Evolutionary conservation across 2,329 filamentous ascomycete species (phyloP).

Genomic region (Fusarium sp.): DNA sequence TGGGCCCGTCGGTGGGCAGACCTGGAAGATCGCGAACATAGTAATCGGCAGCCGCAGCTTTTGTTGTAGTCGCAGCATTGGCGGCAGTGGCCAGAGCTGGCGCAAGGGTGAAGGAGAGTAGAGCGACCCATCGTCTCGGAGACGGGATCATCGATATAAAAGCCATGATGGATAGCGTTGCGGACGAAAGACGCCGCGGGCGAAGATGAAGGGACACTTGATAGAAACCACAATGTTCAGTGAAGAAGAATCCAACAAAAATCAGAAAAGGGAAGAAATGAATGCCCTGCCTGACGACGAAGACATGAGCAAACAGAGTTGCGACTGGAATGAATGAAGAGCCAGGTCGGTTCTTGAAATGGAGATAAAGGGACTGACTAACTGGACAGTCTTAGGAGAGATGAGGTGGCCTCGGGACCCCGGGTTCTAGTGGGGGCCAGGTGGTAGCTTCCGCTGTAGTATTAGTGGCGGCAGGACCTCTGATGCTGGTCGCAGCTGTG

Average conservation of each 20-base stretch:
- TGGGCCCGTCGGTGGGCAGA: conserved; percentile 74
- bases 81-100: conserved; percentile 50
- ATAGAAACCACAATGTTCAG: conserved; percentile 2
- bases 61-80: conserved; percentile 39
- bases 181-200: conserved; percentile 34
- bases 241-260: conserved; percentile 6
- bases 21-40: conserved; percentile 89
- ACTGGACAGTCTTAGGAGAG: conserved; percentile 17
- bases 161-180: conserved; percentile 41
- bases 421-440: conserved; percentile 26
- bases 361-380: conserved; percentile 6
- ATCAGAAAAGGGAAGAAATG: conserved; percentile 9
- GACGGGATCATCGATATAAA: conserved; percentile 40
- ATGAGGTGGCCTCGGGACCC: conserved; percentile 39
- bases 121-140: conserved; percentile 47
- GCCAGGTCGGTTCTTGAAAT: conserved; percentile 8
- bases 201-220: conserved; percentile 10
- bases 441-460: conserved; percentile 19
- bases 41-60: conserved; percentile 75
- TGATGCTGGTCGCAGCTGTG: conserved; percentile 19
- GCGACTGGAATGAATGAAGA: conserved; percentile 25
- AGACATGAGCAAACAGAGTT: conserved; percentile 27
- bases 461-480: conserved; percentile 15
- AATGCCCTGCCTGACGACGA: conserved; percentile 9
- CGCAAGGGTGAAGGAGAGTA: conserved; percentile 56